These are phyloP conservation scores for Macadamia tetraphylla DNA, from an alignment of 164 flowering plant genomes.

Conservation along the genomic window DNA sequence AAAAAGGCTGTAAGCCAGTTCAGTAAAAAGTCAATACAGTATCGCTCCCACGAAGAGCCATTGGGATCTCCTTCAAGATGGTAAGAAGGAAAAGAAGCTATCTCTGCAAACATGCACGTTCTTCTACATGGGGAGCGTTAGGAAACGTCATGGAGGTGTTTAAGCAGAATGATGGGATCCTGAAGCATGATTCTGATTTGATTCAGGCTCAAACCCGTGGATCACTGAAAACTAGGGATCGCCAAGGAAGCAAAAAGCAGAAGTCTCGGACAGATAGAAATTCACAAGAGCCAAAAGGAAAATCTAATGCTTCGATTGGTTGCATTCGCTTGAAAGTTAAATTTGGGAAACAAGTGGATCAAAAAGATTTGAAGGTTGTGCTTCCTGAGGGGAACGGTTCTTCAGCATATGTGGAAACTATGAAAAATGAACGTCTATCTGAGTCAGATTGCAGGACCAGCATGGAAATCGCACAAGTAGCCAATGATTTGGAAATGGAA, in stretches of 20 bases:
- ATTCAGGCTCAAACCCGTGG: slow-evolving; percentile 18
- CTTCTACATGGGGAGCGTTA: slow-evolving; percentile 54
- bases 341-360: slow-evolving; percentile 28
- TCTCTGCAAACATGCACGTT: slow-evolving; percentile 43
- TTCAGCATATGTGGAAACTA: slow-evolving; percentile 12
- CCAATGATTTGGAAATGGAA: slow-evolving; percentile 7
- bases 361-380: slow-evolving; percentile 14
- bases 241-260: slow-evolving; percentile 20
- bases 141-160: slow-evolving; percentile 31
- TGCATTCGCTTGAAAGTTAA: slow-evolving; percentile 46
- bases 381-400: slow-evolving; percentile 26
- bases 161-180: slow-evolving; percentile 15
- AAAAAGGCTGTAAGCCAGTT: slow-evolving; percentile 21
- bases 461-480: slow-evolving; percentile 12
- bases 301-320: slow-evolving; percentile 22
- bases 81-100: slow-evolving; percentile 55
- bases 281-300: slow-evolving; percentile 17
- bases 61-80: slow-evolving; percentile 18
- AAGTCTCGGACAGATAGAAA: slow-evolving; percentile 22
- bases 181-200: slow-evolving; percentile 12
- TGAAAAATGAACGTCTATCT: slow-evolving; percentile 9
- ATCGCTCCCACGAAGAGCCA: slow-evolving; percentile 1
- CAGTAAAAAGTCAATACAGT: slow-evolving; percentile 18
- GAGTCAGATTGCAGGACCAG: slow-evolving; percentile 7
- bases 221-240: slow-evolving; percentile 15